Base-by-base conservation (phyloP, 2,329 filamentous ascomycete species). In the Pyrenophora seminiperda region DNA sequence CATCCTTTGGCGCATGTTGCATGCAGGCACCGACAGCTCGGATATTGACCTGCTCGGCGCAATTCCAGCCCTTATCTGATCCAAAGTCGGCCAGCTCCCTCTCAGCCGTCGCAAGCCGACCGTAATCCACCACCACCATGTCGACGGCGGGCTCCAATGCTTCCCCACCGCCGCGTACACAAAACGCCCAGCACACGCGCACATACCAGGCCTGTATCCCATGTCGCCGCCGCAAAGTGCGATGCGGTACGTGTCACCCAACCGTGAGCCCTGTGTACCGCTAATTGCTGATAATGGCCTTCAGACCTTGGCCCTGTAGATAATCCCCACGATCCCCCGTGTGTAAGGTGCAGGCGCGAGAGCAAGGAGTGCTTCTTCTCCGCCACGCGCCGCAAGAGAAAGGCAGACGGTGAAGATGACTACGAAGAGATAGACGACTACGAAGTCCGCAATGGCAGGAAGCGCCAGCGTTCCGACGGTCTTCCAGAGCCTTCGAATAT, bases 361-460 rank as follows among this genome's bases (percentile, higher is more conserved):
- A 91, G 88, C 77, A 97, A 97, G 74, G 88, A 96, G 66, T 99
- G 94, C 79, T 96, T 88, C 81, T 99, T 99, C 79, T 96, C 91
- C 56, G 90, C 91, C 15, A 97, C 92, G 24, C 83, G 94, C 41
- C 86, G 94, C 69, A 97, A 97, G 84, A 85, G 91, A 70, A 95
- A 94, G 80, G 84, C 77, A 19, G 79, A 77, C 49, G 75, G 72
- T 43, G 72, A 70, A 9, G 77, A 78, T 7, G 75, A 75, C 22
- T 59, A 65, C 6, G 75, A 79, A 2, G 76, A 77, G 27, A 75
- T 68, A 13, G 71, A 70, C 61, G 87, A 90, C 57, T 90, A 90
- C 70, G 83, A 88, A 50, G 70, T 88, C 24, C 83, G 88, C 62
- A 90, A 90, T 73, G 88, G 87, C 36, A 81, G 89, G 53, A 91